Evolutionary conservation across 345 rosid genomes (phyloP).

Genomic region (Punica granatum): DNA sequence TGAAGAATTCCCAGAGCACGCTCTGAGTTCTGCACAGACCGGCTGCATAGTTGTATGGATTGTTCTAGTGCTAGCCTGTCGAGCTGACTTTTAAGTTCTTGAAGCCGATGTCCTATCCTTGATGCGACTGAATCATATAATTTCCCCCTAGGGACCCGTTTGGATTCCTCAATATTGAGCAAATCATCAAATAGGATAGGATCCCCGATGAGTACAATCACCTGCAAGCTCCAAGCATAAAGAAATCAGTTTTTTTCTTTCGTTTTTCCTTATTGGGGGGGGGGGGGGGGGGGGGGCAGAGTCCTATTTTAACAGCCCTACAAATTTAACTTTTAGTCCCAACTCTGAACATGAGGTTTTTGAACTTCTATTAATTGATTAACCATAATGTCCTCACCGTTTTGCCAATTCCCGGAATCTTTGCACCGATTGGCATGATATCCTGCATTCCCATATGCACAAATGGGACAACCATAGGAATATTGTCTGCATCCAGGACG

Average conservation of each 20-base stretch:
- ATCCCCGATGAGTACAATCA: constrained; percentile 79
- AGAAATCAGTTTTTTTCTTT: not conserved
- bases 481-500: constrained; percentile 71
- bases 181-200: constrained; percentile 77
- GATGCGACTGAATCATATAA: constrained; percentile 82
- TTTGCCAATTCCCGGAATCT: constrained; percentile 80
- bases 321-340: not conserved
- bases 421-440: constrained; percentile 91
- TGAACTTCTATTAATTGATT: not conserved
- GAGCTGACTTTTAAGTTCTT: constrained; percentile 50
- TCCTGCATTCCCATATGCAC: constrained; percentile 96
- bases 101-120: constrained; percentile 58
- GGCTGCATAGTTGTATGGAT: constrained; percentile 15
- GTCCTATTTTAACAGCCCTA: no score
- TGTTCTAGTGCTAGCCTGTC: constrained; percentile 58
- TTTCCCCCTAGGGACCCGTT: constrained; percentile 48
- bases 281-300: no score
- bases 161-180: constrained; percentile 31
- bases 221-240: constrained; percentile 29
- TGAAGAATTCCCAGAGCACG: constrained; percentile 39
- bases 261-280: not conserved
- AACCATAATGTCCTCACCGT: constrained; percentile 35
- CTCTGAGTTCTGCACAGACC: constrained; percentile 15
- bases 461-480: constrained; percentile 86
- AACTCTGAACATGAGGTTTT: not conserved